Conservation (phyloP, 1,139 yeast species). For the Geotrichum citri-aurantii region DNA sequence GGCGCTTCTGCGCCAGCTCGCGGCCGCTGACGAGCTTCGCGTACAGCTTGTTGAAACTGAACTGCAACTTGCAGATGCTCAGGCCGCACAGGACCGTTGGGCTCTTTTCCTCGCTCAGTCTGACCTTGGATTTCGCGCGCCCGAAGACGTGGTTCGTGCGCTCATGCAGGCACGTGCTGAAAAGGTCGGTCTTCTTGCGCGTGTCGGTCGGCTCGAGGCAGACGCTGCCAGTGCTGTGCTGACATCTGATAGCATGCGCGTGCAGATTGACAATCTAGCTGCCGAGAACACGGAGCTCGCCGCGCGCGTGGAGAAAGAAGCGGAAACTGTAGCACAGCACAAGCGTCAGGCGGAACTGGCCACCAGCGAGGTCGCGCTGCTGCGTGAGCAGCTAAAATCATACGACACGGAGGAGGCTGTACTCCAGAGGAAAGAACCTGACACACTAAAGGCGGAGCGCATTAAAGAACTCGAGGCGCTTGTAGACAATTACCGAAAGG, state of each 20-base stretch:
- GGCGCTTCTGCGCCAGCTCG: conserved; percentile 41
- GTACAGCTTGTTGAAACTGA: conserved; percentile 48
- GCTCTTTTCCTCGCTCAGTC: conserved; percentile 29
- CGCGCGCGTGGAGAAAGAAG: conserved; percentile 33
- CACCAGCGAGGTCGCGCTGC: conserved; percentile 55
- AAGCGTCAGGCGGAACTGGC: conserved; percentile 52
- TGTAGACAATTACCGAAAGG: conserved; percentile 54
- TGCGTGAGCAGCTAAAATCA: conserved; percentile 45
- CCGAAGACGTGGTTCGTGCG: conserved; percentile 34
- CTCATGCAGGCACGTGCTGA: conserved; percentile 34
- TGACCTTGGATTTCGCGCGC: conserved; percentile 28
- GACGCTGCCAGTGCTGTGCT: conserved; percentile 31
- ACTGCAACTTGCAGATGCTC: conserved; percentile 47
- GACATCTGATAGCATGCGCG: conserved; percentile 30
- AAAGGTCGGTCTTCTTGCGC: conserved; percentile 31
- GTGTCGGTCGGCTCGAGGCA: conserved; percentile 33
- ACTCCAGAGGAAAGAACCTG: conserved; percentile 25
- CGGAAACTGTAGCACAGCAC: conserved; percentile 40
- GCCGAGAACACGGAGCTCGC: conserved; percentile 36
- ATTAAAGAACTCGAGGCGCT: conserved; percentile 45
- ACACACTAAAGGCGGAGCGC: conserved; percentile 27
- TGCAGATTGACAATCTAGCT: conserved; percentile 35
- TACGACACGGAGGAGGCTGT: conserved; percentile 36
- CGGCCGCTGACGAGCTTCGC: conserved; percentile 42
- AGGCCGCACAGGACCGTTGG: conserved; percentile 42